Base-by-base conservation (phyloP, 2,329 filamentous ascomycete genomes). In the Epichloe sylvatica region DNA sequence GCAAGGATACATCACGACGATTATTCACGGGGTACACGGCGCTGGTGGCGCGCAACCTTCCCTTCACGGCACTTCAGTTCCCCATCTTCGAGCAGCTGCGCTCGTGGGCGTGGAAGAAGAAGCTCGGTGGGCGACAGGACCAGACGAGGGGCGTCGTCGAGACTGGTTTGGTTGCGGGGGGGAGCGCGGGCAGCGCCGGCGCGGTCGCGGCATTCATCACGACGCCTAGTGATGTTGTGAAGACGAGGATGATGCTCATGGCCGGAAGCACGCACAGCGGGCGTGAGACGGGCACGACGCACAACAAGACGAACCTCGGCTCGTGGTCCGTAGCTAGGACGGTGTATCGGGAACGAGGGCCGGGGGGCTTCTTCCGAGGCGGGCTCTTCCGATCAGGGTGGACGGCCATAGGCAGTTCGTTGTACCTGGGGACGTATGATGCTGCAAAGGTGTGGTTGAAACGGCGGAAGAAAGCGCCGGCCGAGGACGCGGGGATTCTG, bases 391-490 rank as follows among this genome's bases (percentile, higher is more conserved):
- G 90, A 52, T 80, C 77, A 8, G 76, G 77, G 1, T 95, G 89
- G 89, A 92, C 89, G 13, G 83, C 87, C 49, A 55, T 94, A 5
- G 87, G 88, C 0, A 84, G 84, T 61, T 88, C 88, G 3, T 67
- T 95, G 50, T 95, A 95, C 70, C 68, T 95, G 40, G 86, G 87
- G 23, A 83, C 85, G 41, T 95, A 95, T 66, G 89, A 95, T 64
- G 82, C 81, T 55, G 83, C 85, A 9, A 81, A 87, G 60, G 70
- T 77, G 38, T 86, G 78, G 72, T 63, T 83, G 54, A 70, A 67
- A 46, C 59, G 63, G 44, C 62, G 66, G 48, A 75, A 71, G 54
- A 66, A 33, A 12, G 35, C 17, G 12, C 15, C 68, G 47, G 62
- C 55, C 40, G 69, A 72, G 45, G 69, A 72, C 15, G 71, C 64